Percentiles rank a stretch among this genome's conserved stretches.
These are phyloP conservation scores for Ustilago loliicola DNA, from an alignment of 1,284 basidiomycete species.

Conservation along the genomic window DNA sequence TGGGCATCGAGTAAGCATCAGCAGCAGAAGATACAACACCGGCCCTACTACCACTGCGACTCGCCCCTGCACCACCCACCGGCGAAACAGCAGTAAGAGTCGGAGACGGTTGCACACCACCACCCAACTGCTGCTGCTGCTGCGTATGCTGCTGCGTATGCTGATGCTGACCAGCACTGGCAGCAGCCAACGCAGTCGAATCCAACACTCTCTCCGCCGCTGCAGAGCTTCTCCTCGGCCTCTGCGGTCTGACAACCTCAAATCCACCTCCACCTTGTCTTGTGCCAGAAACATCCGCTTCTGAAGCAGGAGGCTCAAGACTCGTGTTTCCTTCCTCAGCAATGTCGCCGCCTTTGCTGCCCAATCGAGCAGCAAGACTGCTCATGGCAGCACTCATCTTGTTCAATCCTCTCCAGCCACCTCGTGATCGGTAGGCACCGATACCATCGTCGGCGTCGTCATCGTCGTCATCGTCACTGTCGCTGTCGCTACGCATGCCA, in stretches of 20 bases:
- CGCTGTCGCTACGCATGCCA: constrained; percentile 29
- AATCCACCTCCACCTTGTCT: constrained; percentile 38
- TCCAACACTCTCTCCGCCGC: constrained; percentile 34
- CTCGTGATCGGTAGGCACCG: constrained; percentile 31
- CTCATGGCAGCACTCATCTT: constrained; percentile 59
- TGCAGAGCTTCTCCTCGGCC: constrained; percentile 30
- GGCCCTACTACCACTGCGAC: constrained; percentile 10
- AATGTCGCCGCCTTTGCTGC: constrained; percentile 18
- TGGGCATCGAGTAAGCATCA: constrained; percentile 29
- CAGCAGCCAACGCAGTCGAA: constrained; percentile 48
- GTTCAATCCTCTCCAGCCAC: constrained; percentile 57
- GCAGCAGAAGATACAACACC: constrained; percentile 22
- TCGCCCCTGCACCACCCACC: constrained; percentile 1
- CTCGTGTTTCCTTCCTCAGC: constrained; percentile 36
- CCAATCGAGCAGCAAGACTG: constrained; percentile 33
- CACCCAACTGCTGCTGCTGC: background rate
- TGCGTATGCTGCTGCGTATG: background rate
- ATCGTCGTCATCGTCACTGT: constrained; percentile 40
- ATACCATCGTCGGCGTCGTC: constrained; percentile 22
- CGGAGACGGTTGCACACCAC: constrained; percentile 11
- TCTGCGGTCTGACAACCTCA: constrained; percentile 54
- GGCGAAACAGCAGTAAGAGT: constrained; percentile 22
- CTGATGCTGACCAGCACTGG: constrained; percentile 2
- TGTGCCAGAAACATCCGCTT: constrained; percentile 34
- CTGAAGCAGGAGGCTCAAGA: constrained; percentile 46